phyloP scores from a whole-genome alignment of 2,329 filamentous ascomycete species.

The Sporothrix pseudoabietina region DNA sequence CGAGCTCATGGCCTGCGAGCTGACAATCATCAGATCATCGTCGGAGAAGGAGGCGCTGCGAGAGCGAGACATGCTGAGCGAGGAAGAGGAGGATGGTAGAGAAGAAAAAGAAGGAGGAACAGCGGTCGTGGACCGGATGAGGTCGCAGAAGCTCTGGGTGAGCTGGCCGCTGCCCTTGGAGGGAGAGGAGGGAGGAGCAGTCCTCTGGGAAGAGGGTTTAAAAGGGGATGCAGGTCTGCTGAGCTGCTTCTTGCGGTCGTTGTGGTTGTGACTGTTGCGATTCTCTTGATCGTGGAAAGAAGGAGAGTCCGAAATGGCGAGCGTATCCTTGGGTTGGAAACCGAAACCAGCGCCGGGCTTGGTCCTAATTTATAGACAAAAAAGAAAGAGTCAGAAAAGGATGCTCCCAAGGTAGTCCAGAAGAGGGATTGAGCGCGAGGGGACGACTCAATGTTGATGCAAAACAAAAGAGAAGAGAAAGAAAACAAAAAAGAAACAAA shows the following conservation, averaged over 20 bases:
- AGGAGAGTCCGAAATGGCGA: conserved; percentile 30
- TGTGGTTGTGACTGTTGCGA: not conserved
- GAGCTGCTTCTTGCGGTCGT: not conserved
- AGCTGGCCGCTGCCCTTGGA: conserved; percentile 29
- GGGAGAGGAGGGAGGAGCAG: not conserved
- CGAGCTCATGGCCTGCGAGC: conserved; percentile 41
- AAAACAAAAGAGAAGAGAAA: not conserved
- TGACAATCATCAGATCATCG: conserved; percentile 44
- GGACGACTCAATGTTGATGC: too few relatives aligned
- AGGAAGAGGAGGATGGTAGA: not conserved
- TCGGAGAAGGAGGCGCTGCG: conserved; percentile 43
- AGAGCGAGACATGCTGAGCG: conserved; percentile 32
- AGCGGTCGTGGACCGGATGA: conserved; percentile 36
- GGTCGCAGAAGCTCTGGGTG: conserved; percentile 37
- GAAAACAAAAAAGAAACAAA: not conserved
- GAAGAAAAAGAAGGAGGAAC: conserved; percentile 27
- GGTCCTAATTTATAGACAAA: conserved; percentile 32
- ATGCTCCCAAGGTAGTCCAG: not conserved
- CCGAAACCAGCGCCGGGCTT: conserved; percentile 38
- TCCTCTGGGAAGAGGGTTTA: not conserved
- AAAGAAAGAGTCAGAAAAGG: not conserved
- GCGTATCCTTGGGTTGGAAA: conserved; percentile 38
- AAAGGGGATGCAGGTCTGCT: not conserved
- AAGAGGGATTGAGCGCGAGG: not conserved
- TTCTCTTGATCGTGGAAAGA: not conserved